Evolutionary conservation across 2,329 filamentous ascomycete species (phyloP), one percentile per base, ranked within the genome.

Genomic region (Magnaporthiopsis incrustans): DNA sequence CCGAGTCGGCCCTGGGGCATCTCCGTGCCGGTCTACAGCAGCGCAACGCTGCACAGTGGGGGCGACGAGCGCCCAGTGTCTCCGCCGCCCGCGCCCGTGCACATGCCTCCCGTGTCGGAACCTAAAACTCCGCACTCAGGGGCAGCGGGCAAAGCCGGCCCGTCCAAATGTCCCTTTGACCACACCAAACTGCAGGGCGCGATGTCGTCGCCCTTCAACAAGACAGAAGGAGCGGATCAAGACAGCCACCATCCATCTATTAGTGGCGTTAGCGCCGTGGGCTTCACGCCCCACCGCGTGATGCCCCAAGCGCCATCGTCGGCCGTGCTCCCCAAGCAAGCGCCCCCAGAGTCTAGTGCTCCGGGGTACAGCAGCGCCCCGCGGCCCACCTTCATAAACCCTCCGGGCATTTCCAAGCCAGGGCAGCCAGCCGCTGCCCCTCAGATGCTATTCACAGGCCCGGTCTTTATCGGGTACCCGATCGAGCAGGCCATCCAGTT

Each of bases 1-100:
- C 94, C 94, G 6, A 96, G 90, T 74, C 84, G 94, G 59, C 94
- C 94, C 18, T 97, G 93, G 93, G 93, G 93, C 7, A 96, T 97
- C 63, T 85, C 86, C 6, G 88, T 97, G 0, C 93, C 93, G 3
- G 75, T 85, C 53, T 79, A 83, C 67, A 79, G 83, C 62, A 67
- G 73, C 7, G 70, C 74, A 26, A 73, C 73, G 5, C 70, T 75
- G n/a, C 67, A 67, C 14, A 62, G 68, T 33, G 76, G 75, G 12
- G 71, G 73, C 15, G 71, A 73, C 18, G 73, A 74, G 26, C 77
- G 80, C 60, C 82, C 82, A 3, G 73, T 79, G 26, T 86, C 84
- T 11, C 84, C 84, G 25, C 84, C 85, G 4, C 80, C 86, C 4
- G 84, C 85, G 1, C 81, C 84, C 2, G 82, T 84, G 2, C 78